Evolutionary conservation across 805 yeast genomes (phyloP), one percentile per base, ranked within the genome.

Genomic region (Cyberlindnera mississippiensis): DNA sequence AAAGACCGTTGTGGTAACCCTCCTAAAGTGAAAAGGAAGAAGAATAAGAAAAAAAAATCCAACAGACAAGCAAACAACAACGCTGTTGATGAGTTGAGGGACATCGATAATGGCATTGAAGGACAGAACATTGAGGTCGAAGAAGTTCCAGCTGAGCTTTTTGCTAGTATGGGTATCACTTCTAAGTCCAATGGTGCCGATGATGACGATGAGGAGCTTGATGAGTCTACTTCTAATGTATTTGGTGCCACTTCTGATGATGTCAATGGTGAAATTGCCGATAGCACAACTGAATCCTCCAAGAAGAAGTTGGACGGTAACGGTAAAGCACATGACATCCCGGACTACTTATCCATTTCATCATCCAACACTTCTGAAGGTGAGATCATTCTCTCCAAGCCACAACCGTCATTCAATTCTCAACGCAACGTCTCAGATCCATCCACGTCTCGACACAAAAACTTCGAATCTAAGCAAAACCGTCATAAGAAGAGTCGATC

Each of bases 1-100:
- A 82, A 82, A 53, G 95, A 85, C 62, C 71, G 95, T 56, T 85
- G 95, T 66, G 95, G 84, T 3, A 83, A 83, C 55, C 86, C 75
- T 26, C 82, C 79, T 45, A 83, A 75, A 64, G 54, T 58, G 41
- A 71, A 53, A 56, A 66, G 62, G 49, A 65, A 53, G 56, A 68
- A 57, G 57, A 65, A 49, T 54, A 57, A 41, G 38, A 48, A 53
- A 45, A 41, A 60, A 33, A 41, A 22, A 17, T 17, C 26, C 10
- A 35, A 16, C 28, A 39, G 33, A 8, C 32, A 16, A 8, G 17
- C 24, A 6, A 20, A 20, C 24, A 20, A 20, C 9, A 9, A 20
- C 9, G 24, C 19, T 7, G 38, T 28, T 36, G 36, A 33, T n/a
- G 37, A n/a, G 32, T 14, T 9, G 11, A 30, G 20, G 24, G 27